Percentiles rank a stretch among this genome's conserved stretches.
Conservation (phyloP, 2,329 filamentous ascomycete species). For the Ophiostoma perfectum region DNA sequence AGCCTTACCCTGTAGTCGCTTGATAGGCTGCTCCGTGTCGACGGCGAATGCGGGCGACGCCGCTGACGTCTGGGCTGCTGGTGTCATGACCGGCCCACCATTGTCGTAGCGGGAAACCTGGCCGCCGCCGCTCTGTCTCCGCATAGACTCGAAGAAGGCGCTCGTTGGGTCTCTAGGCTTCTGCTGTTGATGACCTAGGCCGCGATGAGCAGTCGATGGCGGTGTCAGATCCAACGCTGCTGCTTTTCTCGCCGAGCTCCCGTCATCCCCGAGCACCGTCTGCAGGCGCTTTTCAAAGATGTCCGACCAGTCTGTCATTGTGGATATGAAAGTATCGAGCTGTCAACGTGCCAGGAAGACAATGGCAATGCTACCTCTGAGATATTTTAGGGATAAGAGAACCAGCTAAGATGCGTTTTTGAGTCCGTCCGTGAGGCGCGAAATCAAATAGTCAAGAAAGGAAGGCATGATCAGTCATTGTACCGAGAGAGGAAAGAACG, state of each 20-base stretch:
- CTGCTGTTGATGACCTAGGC: background rate
- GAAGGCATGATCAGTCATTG: background rate
- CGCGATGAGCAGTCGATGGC: slow-evolving; percentile 17
- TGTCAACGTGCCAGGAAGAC: too few species aligned
- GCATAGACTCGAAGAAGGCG: slow-evolving; percentile 25
- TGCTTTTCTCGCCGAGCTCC: background rate
- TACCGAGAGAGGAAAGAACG: background rate
- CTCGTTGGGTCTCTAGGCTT: slow-evolving; percentile 19
- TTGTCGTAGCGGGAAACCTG: background rate
- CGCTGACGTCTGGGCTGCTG: background rate
- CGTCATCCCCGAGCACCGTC: slow-evolving; percentile 18
- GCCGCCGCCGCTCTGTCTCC: slow-evolving; percentile 15
- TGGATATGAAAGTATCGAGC: background rate
- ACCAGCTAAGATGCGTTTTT: background rate
- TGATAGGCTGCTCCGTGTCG: background rate
- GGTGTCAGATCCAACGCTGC: slow-evolving; percentile 19
- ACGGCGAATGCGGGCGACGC: background rate
- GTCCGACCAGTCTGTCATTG: slow-evolving; percentile 24
- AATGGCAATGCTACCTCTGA: background rate
- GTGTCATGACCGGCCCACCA: background rate
- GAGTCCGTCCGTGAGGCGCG: background rate
- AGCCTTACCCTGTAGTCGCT: slow-evolving; percentile 12
- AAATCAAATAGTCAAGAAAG: background rate
- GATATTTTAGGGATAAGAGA: background rate
- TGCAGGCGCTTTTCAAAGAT: slow-evolving; percentile 25